Evolutionary conservation across 495 filamentous ascomycete species (phyloP).

Genomic region (Penicillium atrosanguineum): DNA sequence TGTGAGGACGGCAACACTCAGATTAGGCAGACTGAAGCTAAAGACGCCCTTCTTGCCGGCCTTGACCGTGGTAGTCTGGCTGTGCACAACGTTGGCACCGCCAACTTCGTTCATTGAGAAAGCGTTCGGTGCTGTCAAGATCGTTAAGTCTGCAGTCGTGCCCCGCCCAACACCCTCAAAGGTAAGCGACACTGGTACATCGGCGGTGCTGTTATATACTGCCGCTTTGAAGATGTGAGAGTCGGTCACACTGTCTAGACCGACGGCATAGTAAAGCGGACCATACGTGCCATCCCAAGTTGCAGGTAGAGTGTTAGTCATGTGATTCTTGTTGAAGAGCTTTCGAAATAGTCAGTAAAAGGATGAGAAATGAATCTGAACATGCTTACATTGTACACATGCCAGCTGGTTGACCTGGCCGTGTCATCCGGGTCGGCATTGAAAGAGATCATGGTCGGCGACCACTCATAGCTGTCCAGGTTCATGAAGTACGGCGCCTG

Average conservation of each 20-base stretch:
- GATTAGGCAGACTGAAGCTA: slow-evolving; percentile 44
- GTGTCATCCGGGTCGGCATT: slow-evolving; percentile 40
- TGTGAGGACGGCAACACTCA: slow-evolving; percentile 53
- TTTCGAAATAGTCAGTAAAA: slow-evolving; percentile 4
- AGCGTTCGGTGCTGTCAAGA: slow-evolving; percentile 51
- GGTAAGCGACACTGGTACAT: slow-evolving; percentile 46
- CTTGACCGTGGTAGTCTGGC: slow-evolving; percentile 38
- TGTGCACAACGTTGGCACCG: slow-evolving; percentile 43
- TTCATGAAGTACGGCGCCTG: slow-evolving; percentile 50
- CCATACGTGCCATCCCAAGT: slow-evolving; percentile 33
- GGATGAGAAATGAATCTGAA: not conserved
- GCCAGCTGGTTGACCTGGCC: slow-evolving; percentile 43
- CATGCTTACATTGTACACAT: slow-evolving; percentile 30
- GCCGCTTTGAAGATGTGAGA: slow-evolving; percentile 59
- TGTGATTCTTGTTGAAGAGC: slow-evolving; percentile 42
- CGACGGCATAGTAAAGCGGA: slow-evolving; percentile 46
- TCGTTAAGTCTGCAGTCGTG: slow-evolving; percentile 51
- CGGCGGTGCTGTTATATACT: slow-evolving; percentile 61
- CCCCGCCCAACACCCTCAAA: slow-evolving; percentile 53
- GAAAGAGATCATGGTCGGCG: slow-evolving; percentile 45
- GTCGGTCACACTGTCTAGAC: slow-evolving; percentile 27
- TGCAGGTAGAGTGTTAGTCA: slow-evolving; percentile 45
- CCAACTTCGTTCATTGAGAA: slow-evolving; percentile 39
- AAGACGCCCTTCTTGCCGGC: slow-evolving; percentile 46
- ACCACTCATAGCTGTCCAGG: slow-evolving; percentile 47